Conservation (phyloP, 202 grass and related monocot species). For the Schoenoplectus triqueter region DNA sequence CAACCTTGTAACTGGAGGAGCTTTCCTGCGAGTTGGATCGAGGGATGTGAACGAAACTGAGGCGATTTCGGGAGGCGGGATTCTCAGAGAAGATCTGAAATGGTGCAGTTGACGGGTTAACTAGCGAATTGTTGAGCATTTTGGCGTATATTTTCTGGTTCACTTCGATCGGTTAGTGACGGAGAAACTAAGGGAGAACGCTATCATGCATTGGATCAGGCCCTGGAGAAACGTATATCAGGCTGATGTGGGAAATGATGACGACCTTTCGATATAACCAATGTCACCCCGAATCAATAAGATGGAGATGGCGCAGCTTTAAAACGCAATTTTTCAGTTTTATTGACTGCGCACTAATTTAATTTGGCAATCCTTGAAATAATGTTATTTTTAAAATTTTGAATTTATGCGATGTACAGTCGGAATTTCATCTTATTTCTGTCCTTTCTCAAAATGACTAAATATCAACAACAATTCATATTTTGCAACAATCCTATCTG, state of each 20-base stretch:
- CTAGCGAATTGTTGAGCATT: constrained; percentile 39
- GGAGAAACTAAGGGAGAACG: constrained; percentile 8
- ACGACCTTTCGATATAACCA: constrained; percentile 31
- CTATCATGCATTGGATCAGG: constrained; percentile 11
- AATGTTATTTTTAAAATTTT: no score
- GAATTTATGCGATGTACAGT: no score
- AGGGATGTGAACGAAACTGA: constrained; percentile 4
- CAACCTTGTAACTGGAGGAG: constrained; percentile 32
- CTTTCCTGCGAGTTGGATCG: constrained; percentile 34
- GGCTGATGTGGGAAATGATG: not conserved
- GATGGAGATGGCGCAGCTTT: not conserved
- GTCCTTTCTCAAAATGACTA: no score
- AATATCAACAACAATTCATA: no score
- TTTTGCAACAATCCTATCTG: no score
- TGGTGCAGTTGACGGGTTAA: constrained; percentile 14
- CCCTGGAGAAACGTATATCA: not conserved
- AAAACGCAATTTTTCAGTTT: no score
- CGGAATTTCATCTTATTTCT: no score
- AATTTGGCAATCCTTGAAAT: no score
- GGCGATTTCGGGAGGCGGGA: not conserved
- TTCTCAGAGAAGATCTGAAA: constrained; percentile 1
- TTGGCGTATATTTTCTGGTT: not conserved
- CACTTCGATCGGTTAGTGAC: not conserved
- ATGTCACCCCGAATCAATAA: constrained; percentile 10
- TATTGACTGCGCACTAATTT: no score